phyloP scores from a whole-genome alignment of 495 filamentous ascomycete species.

The Hypoxylon cercidicola region DNA sequence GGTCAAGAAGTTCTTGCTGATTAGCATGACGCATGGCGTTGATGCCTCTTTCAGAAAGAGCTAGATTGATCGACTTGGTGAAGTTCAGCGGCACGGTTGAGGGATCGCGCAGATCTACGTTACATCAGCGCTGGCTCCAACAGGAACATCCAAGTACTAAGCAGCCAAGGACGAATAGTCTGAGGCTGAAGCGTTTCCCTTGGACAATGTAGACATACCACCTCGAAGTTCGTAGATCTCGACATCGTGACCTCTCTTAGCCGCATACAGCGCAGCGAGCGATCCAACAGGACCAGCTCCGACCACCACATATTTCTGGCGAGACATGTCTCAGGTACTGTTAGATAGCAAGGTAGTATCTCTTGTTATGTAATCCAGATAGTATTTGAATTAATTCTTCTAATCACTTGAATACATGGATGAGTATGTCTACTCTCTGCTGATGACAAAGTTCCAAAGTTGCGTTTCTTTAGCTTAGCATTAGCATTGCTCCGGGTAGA shows the following conservation, averaged over 20 bases:
- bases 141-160: neutral
- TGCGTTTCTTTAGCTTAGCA: neutral
- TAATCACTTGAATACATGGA: no score
- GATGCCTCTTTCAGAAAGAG: conserved; percentile 93
- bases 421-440: neutral
- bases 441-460: neutral
- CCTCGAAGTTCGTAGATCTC: conserved; percentile 93
- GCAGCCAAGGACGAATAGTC: neutral
- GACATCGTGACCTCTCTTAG: conserved; percentile 83
- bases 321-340: conserved; percentile 25
- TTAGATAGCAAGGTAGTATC: conserved; percentile 2
- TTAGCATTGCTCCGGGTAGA: conserved; percentile 20
- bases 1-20: conserved; percentile 71
- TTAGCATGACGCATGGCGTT: conserved; percentile 78
- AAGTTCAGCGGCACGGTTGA: conserved; percentile 91
- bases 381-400: no score
- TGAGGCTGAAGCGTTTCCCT: neutral
- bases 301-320: conserved; percentile 81
- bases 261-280: conserved; percentile 91
- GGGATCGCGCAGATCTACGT: conserved; percentile 83
- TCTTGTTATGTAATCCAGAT: no score
- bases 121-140: conserved; percentile 17
- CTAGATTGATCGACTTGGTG: conserved; percentile 96
- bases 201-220: conserved; percentile 67
- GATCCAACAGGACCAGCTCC: conserved; percentile 95